These are phyloP conservation scores for Aspergillus piperis DNA, from an alignment of 2,329 filamentous ascomycete genomes.

Conservation along the genomic window DNA sequence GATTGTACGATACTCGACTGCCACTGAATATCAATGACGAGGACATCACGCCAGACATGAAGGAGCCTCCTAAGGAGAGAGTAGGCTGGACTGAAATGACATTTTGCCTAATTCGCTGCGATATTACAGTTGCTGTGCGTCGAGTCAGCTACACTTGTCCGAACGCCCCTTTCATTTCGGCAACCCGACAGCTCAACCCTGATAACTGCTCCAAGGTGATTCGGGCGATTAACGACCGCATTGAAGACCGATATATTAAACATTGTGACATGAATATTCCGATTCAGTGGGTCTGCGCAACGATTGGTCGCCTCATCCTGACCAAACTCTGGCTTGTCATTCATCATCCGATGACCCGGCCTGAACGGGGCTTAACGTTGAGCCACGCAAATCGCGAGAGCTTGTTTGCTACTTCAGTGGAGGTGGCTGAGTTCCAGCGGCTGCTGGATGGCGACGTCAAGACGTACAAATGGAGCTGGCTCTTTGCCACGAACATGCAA, in stretches of 20 bases:
- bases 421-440: slow-evolving; percentile 71
- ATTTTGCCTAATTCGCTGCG: slow-evolving; percentile 54
- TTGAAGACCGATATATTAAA: slow-evolving; percentile 58
- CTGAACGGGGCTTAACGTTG: slow-evolving; percentile 56
- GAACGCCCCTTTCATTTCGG: slow-evolving; percentile 24
- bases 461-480: slow-evolving; percentile 65
- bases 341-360: slow-evolving; percentile 70
- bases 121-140: slow-evolving; percentile 50
- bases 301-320: slow-evolving; percentile 69
- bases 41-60: slow-evolving; percentile 52
- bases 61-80: slow-evolving; percentile 50
- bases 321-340: slow-evolving; percentile 77
- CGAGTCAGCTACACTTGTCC: slow-evolving; percentile 42
- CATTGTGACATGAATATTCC: slow-evolving; percentile 55
- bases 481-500: slow-evolving; percentile 65
- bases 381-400: slow-evolving; percentile 66
- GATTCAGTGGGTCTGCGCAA: slow-evolving; percentile 68
- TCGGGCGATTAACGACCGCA: slow-evolving; percentile 54
- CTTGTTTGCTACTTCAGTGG: slow-evolving; percentile 70
- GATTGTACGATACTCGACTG: slow-evolving; percentile 49
- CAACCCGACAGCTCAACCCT: slow-evolving; percentile 20
- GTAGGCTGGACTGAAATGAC: slow-evolving; percentile 58
- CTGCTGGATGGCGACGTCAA: slow-evolving; percentile 65
- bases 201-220: slow-evolving; percentile 50
- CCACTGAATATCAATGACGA: slow-evolving; percentile 57